Evolutionary conservation across 140 eudicot genomes (phyloP).

Genomic region (Erigeron philadelphicus): DNA sequence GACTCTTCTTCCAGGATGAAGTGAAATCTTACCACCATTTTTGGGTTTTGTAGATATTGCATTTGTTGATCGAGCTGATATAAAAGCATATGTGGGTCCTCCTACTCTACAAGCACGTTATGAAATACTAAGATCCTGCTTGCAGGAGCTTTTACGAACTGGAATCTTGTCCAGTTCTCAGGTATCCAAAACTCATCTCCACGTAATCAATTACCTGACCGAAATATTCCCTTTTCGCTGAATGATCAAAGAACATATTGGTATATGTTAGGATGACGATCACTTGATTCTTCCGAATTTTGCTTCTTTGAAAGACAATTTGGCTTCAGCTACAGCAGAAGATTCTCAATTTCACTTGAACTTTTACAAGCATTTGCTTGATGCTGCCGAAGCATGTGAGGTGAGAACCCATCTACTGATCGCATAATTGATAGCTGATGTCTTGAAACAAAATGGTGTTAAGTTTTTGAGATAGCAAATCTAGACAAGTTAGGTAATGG

Average conservation of each 20-base stretch:
- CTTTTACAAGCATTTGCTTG: constrained; percentile 50
- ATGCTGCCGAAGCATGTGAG: constrained; percentile 93
- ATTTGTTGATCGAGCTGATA: constrained; percentile 97
- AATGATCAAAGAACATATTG: background rate
- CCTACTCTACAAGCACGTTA: constrained; percentile 96
- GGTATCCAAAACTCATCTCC: constrained; percentile 24
- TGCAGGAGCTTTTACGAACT: constrained; percentile 78
- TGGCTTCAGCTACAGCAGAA: constrained; percentile 37
- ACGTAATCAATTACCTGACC: background rate
- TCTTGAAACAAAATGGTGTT: background rate
- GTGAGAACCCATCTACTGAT: constrained; percentile 29
- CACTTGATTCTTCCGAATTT: constrained; percentile 47
- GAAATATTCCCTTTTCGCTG: constrained; percentile 1
- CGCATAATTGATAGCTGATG: background rate
- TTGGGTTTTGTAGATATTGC: constrained; percentile 75
- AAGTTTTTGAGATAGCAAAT: background rate
- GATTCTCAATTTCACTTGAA: constrained; percentile 35
- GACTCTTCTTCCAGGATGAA: background rate
- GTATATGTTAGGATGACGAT: constrained; percentile 37
- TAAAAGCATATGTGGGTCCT: constrained; percentile 96
- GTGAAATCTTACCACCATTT: constrained; percentile 18
- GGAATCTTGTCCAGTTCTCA: constrained; percentile 62
- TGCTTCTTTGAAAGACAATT: constrained; percentile 50
- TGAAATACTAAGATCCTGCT: constrained; percentile 79
- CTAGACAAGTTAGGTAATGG: background rate